These are phyloP conservation scores for Ophiostoma himal-ulmi DNA, from an alignment of 2,329 filamentous ascomycete genomes.

Conservation along the genomic window DNA sequence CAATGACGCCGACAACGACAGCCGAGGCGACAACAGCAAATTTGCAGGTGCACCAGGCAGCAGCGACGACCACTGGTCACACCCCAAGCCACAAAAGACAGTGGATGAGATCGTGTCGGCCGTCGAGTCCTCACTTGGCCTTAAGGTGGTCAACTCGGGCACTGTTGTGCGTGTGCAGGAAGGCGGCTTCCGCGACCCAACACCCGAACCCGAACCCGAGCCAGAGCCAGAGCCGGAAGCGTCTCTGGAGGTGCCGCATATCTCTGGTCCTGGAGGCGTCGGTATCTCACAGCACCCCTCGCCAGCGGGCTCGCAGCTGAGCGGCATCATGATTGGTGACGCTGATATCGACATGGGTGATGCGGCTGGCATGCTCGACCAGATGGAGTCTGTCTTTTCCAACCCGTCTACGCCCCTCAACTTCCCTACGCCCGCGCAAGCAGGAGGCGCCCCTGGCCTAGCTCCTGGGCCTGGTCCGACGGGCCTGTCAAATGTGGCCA, in stretches of 20 bases:
- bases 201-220: conserved; percentile 32
- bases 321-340: conserved; percentile 52
- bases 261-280: not conserved
- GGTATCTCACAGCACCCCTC: conserved; percentile 39
- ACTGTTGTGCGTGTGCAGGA: conserved; percentile 67
- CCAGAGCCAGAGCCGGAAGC: conserved; percentile 28
- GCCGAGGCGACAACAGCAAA: conserved; percentile 25
- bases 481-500: conserved; percentile 51
- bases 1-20: conserved; percentile 27
- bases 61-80: conserved; percentile 24
- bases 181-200: conserved; percentile 65
- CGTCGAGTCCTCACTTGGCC: conserved; percentile 65
- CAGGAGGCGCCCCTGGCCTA: not conserved
- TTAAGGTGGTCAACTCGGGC: conserved; percentile 58
- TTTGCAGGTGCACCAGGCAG: not conserved
- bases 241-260: conserved; percentile 20
- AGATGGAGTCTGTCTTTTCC: conserved; percentile 59
- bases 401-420: conserved; percentile 55
- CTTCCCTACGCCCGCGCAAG: conserved; percentile 55
- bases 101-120: conserved; percentile 69
- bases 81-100: conserved; percentile 45
- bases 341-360: conserved; percentile 60
- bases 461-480: conserved; percentile 25
- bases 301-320: conserved; percentile 50
- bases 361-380: conserved; percentile 59